Conservation (phyloP, 2,329 filamentous ascomycete genomes). For the Apiospora aurea region DNA sequence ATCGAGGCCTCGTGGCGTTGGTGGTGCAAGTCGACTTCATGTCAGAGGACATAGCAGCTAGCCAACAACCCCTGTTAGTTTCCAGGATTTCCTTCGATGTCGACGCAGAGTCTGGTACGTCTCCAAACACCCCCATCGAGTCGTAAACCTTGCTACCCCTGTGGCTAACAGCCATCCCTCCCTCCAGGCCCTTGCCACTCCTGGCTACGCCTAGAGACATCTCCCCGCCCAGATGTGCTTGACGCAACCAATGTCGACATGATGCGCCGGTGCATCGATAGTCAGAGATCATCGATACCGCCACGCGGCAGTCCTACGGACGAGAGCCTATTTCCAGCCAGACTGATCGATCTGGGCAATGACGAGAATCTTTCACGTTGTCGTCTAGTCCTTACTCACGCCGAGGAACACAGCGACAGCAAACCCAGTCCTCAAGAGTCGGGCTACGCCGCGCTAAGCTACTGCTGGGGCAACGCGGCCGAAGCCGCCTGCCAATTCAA, state of each 20-base stretch:
- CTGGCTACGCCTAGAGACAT: conserved; percentile 17
- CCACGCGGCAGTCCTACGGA: background rate
- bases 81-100: background rate
- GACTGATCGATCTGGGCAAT: conserved; percentile 6
- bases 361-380: background rate
- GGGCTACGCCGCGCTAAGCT: background rate
- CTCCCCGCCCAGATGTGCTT: conserved; percentile 3
- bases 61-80: background rate
- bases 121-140: background rate
- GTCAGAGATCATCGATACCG: background rate
- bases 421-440: background rate
- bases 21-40: conserved; percentile 2
- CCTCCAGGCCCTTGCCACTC: conserved; percentile 12
- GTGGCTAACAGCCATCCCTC: background rate
- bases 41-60: background rate
- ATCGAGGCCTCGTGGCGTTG: conserved; percentile 16
- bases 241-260: conserved; percentile 8
- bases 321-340: conserved; percentile 1
- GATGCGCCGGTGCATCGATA: background rate
- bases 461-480: background rate
- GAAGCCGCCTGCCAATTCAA: background rate
- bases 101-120: conserved; percentile 9
- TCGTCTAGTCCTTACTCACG: background rate
- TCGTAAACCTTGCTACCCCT: background rate
- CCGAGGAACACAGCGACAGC: background rate